Conservation (phyloP, 1,284 basidiomycete species). For the Ustilago crameri region DNA sequence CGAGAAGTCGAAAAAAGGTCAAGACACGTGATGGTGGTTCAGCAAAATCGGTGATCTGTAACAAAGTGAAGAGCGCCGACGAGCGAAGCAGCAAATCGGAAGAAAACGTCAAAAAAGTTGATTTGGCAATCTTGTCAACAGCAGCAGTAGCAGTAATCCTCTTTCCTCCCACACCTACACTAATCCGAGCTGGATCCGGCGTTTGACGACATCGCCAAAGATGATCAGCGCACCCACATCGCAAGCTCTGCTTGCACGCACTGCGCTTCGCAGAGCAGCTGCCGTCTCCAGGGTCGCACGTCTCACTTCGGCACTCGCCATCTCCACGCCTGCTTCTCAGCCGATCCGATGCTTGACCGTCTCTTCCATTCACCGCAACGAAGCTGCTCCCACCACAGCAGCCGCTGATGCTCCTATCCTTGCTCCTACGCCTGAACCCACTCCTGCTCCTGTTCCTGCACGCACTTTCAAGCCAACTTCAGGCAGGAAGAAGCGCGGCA, state of each 20-base stretch:
- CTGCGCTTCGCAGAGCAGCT: slow-evolving; percentile 16
- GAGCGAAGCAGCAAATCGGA: slow-evolving; percentile 5
- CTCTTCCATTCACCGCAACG: slow-evolving; percentile 14
- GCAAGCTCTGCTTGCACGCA: slow-evolving; percentile 24
- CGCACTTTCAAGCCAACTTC: slow-evolving; percentile 5
- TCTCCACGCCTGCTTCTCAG: slow-evolving; percentile 4
- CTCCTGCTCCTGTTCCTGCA: too few relatives aligned
- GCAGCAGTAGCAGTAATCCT: neutral
- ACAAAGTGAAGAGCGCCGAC: neutral
- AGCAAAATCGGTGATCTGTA: slow-evolving; percentile 1
- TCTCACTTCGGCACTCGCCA: slow-evolving; percentile 8
- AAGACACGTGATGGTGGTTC: neutral
- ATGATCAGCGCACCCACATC: slow-evolving; percentile 34
- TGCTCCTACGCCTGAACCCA: neutral
- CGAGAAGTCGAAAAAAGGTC: too few relatives aligned
- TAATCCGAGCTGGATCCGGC: too few relatives aligned
- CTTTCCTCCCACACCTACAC: neutral
- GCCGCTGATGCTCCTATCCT: neutral
- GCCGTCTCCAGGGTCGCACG: slow-evolving; percentile 12
- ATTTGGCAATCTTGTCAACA: slow-evolving; percentile 1
- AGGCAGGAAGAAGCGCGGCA: slow-evolving; percentile 19
- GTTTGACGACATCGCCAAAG: neutral
- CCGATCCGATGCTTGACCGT: slow-evolving; percentile 15
- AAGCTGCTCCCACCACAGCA: neutral
- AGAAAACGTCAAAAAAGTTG: slow-evolving; percentile 19